Evolutionary conservation across 768 basidiomycete species (phyloP).

Genomic region (Tylopilus rubrobrunneus): DNA sequence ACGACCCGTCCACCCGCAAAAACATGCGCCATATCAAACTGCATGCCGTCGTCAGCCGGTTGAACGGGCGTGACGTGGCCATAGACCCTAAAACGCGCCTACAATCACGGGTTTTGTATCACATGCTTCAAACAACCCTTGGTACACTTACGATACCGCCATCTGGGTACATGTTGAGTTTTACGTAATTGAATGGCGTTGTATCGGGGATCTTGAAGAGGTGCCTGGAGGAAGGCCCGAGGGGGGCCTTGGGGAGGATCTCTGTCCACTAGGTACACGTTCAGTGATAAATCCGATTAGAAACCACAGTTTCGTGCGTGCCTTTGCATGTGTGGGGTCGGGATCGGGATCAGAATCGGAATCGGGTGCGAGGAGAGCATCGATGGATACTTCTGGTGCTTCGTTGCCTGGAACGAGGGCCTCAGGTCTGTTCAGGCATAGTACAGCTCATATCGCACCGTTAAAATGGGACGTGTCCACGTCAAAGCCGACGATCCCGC

Average conservation of each 20-base stretch:
- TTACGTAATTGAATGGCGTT: conserved; percentile 66
- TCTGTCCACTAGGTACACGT: conserved; percentile 61
- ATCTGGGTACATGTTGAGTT: conserved; percentile 94
- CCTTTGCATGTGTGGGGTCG: conserved; percentile 46
- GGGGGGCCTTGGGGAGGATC: conserved; percentile 67
- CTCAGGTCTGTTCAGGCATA: not conserved
- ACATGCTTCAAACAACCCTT: not conserved
- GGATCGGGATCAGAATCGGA: conserved; percentile 37
- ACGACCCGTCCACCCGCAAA: conserved; percentile 86
- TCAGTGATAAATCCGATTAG: not conserved
- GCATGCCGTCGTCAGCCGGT: conserved; percentile 41
- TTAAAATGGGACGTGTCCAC: conserved; percentile 95
- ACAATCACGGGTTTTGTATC: conserved; percentile 1
- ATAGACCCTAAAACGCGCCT: conserved; percentile 93
- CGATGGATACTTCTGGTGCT: conserved; percentile 77
- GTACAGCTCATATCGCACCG: conserved; percentile 40
- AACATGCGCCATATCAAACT: conserved; percentile 87
- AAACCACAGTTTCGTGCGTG: conserved; percentile 30
- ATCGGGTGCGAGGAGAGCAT: conserved; percentile 46
- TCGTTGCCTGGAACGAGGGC: conserved; percentile 60
- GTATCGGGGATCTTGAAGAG: conserved; percentile 71
- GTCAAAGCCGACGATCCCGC: conserved; percentile 77
- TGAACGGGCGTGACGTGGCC: conserved; percentile 69
- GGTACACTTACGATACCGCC: conserved; percentile 75
- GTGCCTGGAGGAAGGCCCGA: conserved; percentile 86